Conservation (phyloP, 768 basidiomycete species). For the Sporobolomyces roseus region DNA sequence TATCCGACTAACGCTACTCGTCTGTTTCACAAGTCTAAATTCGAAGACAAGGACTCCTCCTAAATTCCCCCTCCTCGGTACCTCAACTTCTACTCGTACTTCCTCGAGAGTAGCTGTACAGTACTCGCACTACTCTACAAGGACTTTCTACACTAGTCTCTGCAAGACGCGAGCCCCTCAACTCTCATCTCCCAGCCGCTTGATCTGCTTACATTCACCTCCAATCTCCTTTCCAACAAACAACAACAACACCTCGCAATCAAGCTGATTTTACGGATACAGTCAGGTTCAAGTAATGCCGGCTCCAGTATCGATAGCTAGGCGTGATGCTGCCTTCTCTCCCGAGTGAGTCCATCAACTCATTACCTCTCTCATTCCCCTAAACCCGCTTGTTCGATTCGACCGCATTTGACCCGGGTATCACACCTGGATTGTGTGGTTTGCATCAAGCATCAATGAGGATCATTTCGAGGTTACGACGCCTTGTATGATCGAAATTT, state of each 20-base stretch:
- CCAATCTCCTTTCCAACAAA: not conserved
- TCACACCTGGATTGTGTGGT: no score
- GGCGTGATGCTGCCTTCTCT: conserved; percentile 31
- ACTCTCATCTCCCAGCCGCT: not conserved
- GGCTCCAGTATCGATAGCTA: conserved; percentile 27
- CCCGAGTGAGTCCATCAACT: conserved; percentile 24
- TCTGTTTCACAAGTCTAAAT: no score
- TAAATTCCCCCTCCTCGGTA: not conserved
- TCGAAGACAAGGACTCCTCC: no score
- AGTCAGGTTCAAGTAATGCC: conserved; percentile 18
- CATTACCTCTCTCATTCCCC: not conserved
- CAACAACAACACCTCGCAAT: not conserved
- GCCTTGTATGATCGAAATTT: no score
- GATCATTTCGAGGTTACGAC: no score
- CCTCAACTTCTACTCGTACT: not conserved
- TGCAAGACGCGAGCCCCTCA: not conserved
- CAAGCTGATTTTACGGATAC: not conserved
- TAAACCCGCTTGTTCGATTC: not conserved
- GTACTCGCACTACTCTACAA: not conserved
- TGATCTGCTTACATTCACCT: conserved; percentile 13
- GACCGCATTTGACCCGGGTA: no score
- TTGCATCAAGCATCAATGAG: no score
- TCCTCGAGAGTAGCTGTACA: not conserved
- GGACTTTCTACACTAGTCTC: conserved; percentile 3
- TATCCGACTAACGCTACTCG: no score